Conservation (phyloP, 306 rosid genomes). For the Mimosa bimucronata region DNA sequence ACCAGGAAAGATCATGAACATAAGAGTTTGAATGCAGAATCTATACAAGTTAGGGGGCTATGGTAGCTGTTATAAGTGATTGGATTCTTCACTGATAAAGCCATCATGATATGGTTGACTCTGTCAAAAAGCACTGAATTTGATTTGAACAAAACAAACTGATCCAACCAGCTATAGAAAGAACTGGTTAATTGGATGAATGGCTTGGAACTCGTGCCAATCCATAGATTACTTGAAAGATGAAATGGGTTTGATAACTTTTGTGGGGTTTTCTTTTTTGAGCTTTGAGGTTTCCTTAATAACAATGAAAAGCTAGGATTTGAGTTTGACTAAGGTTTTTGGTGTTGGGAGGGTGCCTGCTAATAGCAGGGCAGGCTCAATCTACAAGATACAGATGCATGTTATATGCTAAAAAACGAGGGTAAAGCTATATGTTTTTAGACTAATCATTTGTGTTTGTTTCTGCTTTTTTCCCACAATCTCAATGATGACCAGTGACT, state of each 20-base stretch:
- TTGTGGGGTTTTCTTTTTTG: slow-evolving; percentile 9
- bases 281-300: slow-evolving; percentile 23
- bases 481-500: slow-evolving; percentile 35
- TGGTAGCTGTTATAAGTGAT: neutral
- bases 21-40: neutral
- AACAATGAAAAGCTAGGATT: slow-evolving; percentile 46
- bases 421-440: slow-evolving; percentile 42
- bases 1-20: neutral
- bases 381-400: slow-evolving; percentile 38
- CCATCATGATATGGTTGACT: slow-evolving; percentile 38
- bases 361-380: slow-evolving; percentile 43
- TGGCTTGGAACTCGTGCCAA: neutral
- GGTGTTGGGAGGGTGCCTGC: slow-evolving; percentile 44
- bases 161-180: neutral
- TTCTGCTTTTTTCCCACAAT: slow-evolving; percentile 23
- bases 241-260: neutral
- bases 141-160: slow-evolving; percentile 22
- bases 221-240: slow-evolving; percentile 17
- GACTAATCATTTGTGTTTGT: slow-evolving; percentile 43
- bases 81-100: neutral
- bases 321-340: slow-evolving; percentile 40
- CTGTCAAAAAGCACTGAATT: neutral
- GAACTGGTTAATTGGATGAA: neutral
- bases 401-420: slow-evolving; percentile 25
- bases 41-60: neutral